Evolutionary conservation across 768 basidiomycete species (phyloP), one percentile per base, ranked within the genome.

Genomic region (Holtermanniella nyarrowii): DNA sequence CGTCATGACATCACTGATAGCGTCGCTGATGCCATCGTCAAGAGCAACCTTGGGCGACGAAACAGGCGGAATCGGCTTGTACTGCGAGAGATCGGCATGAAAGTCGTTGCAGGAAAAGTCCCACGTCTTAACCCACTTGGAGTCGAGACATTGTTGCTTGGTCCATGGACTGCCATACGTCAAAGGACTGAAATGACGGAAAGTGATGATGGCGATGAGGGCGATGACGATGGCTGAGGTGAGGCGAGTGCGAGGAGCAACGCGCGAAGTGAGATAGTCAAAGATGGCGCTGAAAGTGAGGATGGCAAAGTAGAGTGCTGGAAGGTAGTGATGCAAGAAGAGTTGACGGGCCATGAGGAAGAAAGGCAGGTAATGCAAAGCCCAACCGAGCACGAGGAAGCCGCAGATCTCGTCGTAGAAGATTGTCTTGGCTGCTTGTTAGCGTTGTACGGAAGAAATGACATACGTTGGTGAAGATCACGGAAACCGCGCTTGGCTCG

Each of bases 261-360:
- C 72, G 0, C 78, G 77, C 24, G 86, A 83, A 0, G 91, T 95
- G 31, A 82, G 71, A 44, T 90, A 78, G 71, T 99, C 95, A 62
- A 97, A 96, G 1, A 84, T 77, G 2, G 76, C 76, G 48, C 84
- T 84, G 23, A 78, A 77, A 21, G 88, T 75, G 12, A 99, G 79
- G 59, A 75, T 60, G 49, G 72, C 66, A 48, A 73, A 73, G 43
- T 64, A 71, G n/a, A 99, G 76, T 0, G 91, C 89, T 0, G 93
- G 95, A 74, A 97, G 85, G 70, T 97, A 97, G 74, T 97, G 95
- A 68, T 97, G 93, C 21, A 99, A 74, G 79, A 99, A 99, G 43
- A 97, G 82, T 65, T 99, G 95, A 20, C 95, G 88, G 41, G 79
- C 75, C 93, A 97, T 97, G 59, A 97, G 76, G 80, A 82, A 97